These are phyloP conservation scores for Pseudogymnoascus sp. DNA, from an alignment of 2,329 filamentous ascomycete genomes.

Conservation along the genomic window DNA sequence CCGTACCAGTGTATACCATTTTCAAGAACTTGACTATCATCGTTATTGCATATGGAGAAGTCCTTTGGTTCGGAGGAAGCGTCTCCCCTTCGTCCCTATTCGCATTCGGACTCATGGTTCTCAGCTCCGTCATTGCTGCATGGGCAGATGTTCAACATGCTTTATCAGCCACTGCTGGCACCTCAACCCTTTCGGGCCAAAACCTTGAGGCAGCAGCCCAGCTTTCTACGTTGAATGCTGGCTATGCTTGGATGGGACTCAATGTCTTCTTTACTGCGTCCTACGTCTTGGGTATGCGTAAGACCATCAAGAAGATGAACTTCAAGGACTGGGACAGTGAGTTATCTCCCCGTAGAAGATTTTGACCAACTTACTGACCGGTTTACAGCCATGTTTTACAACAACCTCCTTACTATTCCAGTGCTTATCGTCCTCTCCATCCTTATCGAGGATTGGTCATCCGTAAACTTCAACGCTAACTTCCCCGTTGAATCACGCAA, in stretches of 20 bases:
- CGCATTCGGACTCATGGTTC: conserved; percentile 92
- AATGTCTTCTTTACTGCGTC: conserved; percentile 93
- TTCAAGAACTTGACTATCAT: conserved; percentile 99
- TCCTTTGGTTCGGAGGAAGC: conserved; percentile 93
- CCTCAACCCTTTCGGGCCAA: conserved; percentile 25
- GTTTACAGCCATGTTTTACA: conserved; percentile 90
- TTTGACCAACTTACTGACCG: conserved; percentile 26
- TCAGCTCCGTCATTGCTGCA: conserved; percentile 87
- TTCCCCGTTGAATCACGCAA: conserved; percentile 79
- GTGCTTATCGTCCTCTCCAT: conserved; percentile 77
- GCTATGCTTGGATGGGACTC: conserved; percentile 95
- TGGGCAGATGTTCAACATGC: conserved; percentile 95
- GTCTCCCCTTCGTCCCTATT: conserved; percentile 81
- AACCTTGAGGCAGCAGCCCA: conserved; percentile 56
- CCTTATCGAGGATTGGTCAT: conserved; percentile 85
- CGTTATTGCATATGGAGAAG: conserved; percentile 95
- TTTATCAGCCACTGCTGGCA: conserved; percentile 50
- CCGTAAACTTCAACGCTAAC: conserved; percentile 72
- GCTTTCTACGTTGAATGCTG: conserved; percentile 83
- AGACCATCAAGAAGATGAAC: conserved; percentile 98
- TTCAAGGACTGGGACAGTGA: conserved; percentile 99
- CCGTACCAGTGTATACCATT: conserved; percentile 97
- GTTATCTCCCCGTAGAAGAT: conserved; percentile 33
- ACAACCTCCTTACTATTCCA: conserved; percentile 94
- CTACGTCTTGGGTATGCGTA: conserved; percentile 88